These are phyloP conservation scores for Zizania palustris DNA, from an alignment of 202 grass and related monocot genomes.

Conservation along the genomic window DNA sequence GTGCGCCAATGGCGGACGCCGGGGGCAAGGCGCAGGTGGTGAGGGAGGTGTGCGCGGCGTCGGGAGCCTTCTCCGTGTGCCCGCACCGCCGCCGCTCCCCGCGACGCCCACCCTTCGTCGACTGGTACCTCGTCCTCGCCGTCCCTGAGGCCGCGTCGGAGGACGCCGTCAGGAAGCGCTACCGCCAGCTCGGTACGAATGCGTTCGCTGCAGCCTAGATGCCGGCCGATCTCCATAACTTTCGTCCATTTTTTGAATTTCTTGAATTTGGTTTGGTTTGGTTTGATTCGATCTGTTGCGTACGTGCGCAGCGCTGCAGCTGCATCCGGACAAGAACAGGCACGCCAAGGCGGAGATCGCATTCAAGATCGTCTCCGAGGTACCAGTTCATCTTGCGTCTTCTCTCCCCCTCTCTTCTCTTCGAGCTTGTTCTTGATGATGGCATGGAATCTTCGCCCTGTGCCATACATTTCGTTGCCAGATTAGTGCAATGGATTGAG, in stretches of 20 bases:
- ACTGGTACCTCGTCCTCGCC: constrained; percentile 93
- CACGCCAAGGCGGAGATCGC: constrained; percentile 85
- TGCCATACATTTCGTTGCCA: neutral
- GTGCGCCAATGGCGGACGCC: constrained; percentile 24
- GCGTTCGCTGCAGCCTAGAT: too few species aligned
- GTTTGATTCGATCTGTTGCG: too few species aligned
- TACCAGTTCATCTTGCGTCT: constrained; percentile 4
- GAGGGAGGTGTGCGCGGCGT: constrained; percentile 59
- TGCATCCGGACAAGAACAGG: constrained; percentile 97
- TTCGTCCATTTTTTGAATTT: too few species aligned
- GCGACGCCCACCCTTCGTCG: constrained; percentile 52
- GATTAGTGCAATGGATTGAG: neutral
- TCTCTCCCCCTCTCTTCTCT: too few species aligned
- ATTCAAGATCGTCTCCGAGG: constrained; percentile 95
- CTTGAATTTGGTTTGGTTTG: neutral
- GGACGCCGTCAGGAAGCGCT: constrained; percentile 59
- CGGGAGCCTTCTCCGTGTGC: constrained; percentile 61
- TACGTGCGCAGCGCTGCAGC: constrained; percentile 64
- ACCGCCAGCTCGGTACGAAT: constrained; percentile 70
- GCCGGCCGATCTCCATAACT: too few species aligned
- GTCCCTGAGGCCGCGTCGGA: constrained; percentile 63
- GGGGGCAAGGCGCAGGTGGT: constrained; percentile 42
- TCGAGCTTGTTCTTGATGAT: neutral
- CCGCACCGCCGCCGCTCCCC: constrained; percentile 47
- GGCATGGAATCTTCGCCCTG: constrained; percentile 10